These are phyloP conservation scores for Pseudofabraea citricarpa DNA, from an alignment of 2,329 filamentous ascomycete species.

Conservation along the genomic window DNA sequence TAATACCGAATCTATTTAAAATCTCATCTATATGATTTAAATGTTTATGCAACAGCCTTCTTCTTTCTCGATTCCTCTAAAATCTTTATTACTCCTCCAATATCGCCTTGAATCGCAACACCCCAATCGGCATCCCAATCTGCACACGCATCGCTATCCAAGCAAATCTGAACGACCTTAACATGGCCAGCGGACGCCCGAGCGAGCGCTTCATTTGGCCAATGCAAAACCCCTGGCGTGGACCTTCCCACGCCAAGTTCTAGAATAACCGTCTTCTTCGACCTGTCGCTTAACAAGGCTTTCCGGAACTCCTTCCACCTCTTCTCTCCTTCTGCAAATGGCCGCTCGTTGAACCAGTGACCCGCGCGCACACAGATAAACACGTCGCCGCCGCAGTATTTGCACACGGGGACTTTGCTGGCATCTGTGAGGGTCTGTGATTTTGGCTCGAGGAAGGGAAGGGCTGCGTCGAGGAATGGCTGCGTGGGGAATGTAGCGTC, in stretches of 20 bases:
- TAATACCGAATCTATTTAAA: too few relatives aligned
- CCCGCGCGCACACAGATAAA: constrained; percentile 25
- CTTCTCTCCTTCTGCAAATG: constrained; percentile 18
- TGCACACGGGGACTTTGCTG: constrained; percentile 19
- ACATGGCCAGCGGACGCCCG: neutral
- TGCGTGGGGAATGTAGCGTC: constrained; percentile 15
- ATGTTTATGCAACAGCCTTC: too few relatives aligned
- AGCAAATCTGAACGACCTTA: constrained; percentile 7
- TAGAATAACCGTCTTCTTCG: constrained; percentile 9
- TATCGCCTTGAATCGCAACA: neutral
- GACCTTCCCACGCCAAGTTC: constrained; percentile 14
- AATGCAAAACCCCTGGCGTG: constrained; percentile 9
- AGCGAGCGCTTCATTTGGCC: constrained; percentile 10
- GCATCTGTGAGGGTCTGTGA: constrained; percentile 12
- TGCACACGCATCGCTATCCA: neutral
- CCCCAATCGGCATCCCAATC: neutral
- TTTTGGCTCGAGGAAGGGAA: neutral
- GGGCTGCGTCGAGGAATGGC: neutral
- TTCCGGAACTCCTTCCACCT: constrained; percentile 17
- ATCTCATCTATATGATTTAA: too few relatives aligned
- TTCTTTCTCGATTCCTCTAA: neutral
- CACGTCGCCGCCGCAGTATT: constrained; percentile 21
- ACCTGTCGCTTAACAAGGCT: neutral
- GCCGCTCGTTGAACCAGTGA: constrained; percentile 23
- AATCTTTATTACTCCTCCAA: neutral